Base-by-base conservation (phyloP, 768 basidiomycete species). In the Lentinus brumalis region DNA sequence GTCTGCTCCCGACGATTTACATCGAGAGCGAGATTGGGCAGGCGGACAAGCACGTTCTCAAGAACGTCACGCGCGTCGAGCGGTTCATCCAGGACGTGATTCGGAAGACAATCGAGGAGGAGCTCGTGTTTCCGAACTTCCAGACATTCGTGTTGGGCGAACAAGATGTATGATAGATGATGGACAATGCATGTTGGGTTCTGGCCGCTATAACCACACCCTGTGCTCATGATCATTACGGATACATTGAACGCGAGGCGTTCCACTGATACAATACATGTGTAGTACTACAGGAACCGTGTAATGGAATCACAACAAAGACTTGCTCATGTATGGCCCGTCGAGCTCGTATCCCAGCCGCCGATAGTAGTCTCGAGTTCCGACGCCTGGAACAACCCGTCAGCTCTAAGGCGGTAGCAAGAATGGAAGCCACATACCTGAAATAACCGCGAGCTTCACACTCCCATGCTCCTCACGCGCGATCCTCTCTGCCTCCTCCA, bases 401-500 rank as follows among this genome's bases (percentile, higher is more conserved):
- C 50, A 59, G 58, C 41, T 49, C 5, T 31, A 64, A 40, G 35
- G 32, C 10, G 8, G 21, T 35, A 21, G 15, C 14, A 8, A 35
- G 57, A 38, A 31, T 14, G n/a, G 44, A 49, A 15, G 50, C 32
- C 18, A 67, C 87, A 69, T 64, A 86, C 93, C 95, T 41, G 95
- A 96, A 66, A 99, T 99, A 60, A 99, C 96, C n/a, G 91, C 97
- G 38, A 99, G 76, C 76, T 98, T 96, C 63, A 90, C 80, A 73
- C 94, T 98, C 18, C 92, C 96, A 63, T 99, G 97, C 72, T 99
- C 97, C 69, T 98, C 96, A 66, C 89, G 80, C 29, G 97, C 95
- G 79, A 99, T 98, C 68, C 96, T 84, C 74, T 98, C 97, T 9
- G 97, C 97, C 77, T 99, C 97, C 72, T 99, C 97, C 97, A 99